These are phyloP conservation scores for Neurospora sp. DNA, from an alignment of 495 filamentous ascomycete species.

Conservation along the genomic window DNA sequence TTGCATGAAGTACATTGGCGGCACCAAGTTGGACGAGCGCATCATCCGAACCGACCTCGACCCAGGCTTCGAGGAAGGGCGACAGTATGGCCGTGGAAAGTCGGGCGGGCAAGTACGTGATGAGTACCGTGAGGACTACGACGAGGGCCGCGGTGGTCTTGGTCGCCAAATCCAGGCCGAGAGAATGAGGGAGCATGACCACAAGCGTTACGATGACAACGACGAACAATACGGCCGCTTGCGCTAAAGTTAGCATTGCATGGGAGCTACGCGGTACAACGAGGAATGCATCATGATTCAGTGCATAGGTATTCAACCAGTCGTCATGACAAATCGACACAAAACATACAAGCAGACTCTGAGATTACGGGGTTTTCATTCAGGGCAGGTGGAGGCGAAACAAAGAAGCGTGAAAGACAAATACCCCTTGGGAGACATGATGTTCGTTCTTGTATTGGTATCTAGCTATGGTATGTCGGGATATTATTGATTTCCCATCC, in stretches of 20 bases:
- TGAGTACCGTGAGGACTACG: constrained; percentile 93
- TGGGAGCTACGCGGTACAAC: background rate
- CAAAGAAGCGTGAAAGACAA: background rate
- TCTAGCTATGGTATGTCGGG: background rate
- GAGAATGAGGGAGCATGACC: constrained; percentile 48
- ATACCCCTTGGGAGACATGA: background rate
- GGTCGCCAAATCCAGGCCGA: constrained; percentile 55
- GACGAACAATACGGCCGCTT: constrained; percentile 29
- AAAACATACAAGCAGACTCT: background rate
- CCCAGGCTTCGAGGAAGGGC: constrained; percentile 88
- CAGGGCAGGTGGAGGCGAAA: background rate
- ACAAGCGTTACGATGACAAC: constrained; percentile 37
- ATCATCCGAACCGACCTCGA: constrained; percentile 96
- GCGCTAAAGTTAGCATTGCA: constrained; percentile 21
- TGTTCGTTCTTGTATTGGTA: background rate
- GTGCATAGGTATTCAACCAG: background rate
- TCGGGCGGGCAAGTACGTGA: constrained; percentile 95
- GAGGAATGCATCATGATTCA: background rate
- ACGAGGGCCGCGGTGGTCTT: constrained; percentile 80
- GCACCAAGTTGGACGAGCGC: constrained; percentile 96
- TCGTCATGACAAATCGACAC: background rate
- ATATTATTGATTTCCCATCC: background rate
- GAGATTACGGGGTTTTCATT: background rate
- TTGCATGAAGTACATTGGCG: constrained; percentile 96
- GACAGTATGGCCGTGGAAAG: constrained; percentile 84